Evolutionary conservation across 352 stramenopile genomes (phyloP).

Genomic region (Pythium aristosporum): DNA sequence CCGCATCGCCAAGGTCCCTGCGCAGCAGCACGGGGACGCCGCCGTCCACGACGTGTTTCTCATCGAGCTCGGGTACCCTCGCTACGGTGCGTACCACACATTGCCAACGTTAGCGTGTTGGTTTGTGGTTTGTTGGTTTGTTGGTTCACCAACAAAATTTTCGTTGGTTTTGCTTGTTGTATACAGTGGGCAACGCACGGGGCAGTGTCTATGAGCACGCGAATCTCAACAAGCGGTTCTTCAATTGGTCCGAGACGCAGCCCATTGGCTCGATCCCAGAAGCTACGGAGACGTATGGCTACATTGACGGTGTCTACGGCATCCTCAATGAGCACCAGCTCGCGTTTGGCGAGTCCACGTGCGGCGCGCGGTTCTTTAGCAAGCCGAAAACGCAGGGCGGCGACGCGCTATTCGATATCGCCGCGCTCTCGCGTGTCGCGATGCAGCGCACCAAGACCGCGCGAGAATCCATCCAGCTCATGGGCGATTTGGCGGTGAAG

Average conservation of each 20-base stretch:
- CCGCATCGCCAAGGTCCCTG: too few species aligned
- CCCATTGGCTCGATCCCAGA: constrained; percentile 73
- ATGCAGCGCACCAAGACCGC: constrained; percentile 84
- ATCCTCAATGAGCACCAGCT: constrained; percentile 84
- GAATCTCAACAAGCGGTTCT: too few species aligned
- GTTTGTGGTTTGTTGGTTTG: too few species aligned
- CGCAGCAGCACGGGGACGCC: too few species aligned
- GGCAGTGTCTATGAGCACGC: too few species aligned
- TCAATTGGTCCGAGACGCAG: constrained; percentile 12
- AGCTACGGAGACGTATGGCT: constrained; percentile 56
- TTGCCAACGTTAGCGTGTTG: too few species aligned
- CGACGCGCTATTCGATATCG: constrained; percentile 84
- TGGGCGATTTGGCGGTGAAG: constrained; percentile 91
- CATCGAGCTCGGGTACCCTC: too few species aligned
- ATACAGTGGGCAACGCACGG: too few species aligned
- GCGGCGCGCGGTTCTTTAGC: constrained; percentile 54
- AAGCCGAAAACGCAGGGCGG: constrained; percentile 60
- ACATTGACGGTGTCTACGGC: constrained; percentile 73
- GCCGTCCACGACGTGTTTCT: too few species aligned
- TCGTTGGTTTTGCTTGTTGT: too few species aligned
- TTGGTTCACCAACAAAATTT: too few species aligned
- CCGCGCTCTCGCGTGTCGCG: constrained; percentile 82
- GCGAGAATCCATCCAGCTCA: constrained; percentile 79
- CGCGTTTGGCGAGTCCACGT: constrained; percentile 78
- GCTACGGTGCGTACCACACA: too few species aligned